Evolutionary conservation across 1,284 basidiomycete species (phyloP).

Genomic region (Ganoderma sinense): DNA sequence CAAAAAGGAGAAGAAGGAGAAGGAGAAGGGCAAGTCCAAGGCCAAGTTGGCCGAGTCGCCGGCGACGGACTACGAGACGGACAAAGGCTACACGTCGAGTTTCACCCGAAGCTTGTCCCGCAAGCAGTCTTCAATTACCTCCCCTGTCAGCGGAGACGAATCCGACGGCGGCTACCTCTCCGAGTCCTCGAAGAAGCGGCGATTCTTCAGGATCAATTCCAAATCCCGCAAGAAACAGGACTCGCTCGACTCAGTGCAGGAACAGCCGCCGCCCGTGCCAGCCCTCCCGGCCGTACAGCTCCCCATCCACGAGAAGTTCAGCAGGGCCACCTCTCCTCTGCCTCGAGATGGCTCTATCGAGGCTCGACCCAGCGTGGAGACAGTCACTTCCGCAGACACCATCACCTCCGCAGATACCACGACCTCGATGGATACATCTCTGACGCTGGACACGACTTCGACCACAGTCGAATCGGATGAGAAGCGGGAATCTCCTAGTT

Average conservation of each 20-base stretch:
- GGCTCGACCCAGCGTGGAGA: constrained; percentile 30
- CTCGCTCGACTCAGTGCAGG: constrained; percentile 31
- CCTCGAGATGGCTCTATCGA: constrained; percentile 12
- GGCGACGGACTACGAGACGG: constrained; percentile 46
- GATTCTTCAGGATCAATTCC: constrained; percentile 44
- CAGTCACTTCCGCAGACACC: constrained; percentile 18
- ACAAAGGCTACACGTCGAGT: constrained; percentile 39
- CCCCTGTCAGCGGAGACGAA: constrained; percentile 42
- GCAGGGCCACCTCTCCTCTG: constrained; percentile 39
- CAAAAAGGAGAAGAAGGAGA: constrained; percentile 41
- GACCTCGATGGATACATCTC: constrained; percentile 20
- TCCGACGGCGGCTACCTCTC: constrained; percentile 52
- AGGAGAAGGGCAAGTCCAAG: constrained; percentile 39
- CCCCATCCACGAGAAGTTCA: constrained; percentile 62
- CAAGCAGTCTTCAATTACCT: constrained; percentile 30
- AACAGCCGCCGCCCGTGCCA: constrained; percentile 46
- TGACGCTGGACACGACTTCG: constrained; percentile 14
- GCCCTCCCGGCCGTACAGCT: constrained; percentile 44
- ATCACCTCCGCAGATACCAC: constrained; percentile 17
- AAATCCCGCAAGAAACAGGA: constrained; percentile 40
- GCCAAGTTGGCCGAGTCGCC: constrained; percentile 42
- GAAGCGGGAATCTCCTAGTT: constrained; percentile 11
- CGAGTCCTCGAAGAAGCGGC: constrained; percentile 40
- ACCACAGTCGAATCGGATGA: constrained; percentile 28
- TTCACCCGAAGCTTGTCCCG: constrained; percentile 27